Percentiles rank a stretch among this genome's conserved stretches.
These are phyloP conservation scores for Porogramme epimiltina DNA, from an alignment of 1,284 basidiomycete species.

Conservation along the genomic window DNA sequence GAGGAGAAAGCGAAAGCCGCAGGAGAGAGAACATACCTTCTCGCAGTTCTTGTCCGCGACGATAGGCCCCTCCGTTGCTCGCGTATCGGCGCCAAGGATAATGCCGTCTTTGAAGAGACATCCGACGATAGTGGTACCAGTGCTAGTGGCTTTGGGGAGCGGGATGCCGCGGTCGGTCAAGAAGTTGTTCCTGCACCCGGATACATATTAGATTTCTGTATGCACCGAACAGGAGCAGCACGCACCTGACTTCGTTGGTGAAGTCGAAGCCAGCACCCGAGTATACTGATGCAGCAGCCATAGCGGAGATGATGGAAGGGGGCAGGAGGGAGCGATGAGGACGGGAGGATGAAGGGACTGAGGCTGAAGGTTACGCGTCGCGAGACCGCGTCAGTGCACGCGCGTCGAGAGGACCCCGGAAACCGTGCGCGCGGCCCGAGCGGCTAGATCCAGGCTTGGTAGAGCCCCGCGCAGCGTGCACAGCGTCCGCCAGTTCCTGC, in stretches of 20 bases:
- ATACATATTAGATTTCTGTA: neutral
- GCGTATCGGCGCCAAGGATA: constrained; percentile 94
- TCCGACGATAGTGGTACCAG: constrained; percentile 98
- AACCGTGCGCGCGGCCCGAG: constrained; percentile 7
- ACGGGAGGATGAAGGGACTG: constrained; percentile 4
- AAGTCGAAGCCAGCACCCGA: constrained; percentile 38
- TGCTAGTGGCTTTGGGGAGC: constrained; percentile 85
- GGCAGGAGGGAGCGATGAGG: neutral
- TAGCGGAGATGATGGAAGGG: constrained; percentile 11
- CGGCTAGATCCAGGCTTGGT: neutral
- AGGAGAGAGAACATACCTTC: constrained; percentile 65
- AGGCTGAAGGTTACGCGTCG: constrained; percentile 27
- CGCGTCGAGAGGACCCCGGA: constrained; percentile 18
- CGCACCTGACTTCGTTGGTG: constrained; percentile 36
- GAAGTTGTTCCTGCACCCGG: constrained; percentile 75
- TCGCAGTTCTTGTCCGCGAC: constrained; percentile 99
- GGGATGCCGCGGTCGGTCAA: constrained; percentile 70
- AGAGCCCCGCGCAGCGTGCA: constrained; percentile 15
- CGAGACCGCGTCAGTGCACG: constrained; percentile 20
- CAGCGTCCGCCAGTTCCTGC: constrained; percentile 8
- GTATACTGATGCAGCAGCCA: constrained; percentile 34
- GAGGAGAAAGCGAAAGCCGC: neutral
- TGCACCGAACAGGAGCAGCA: too few species aligned
- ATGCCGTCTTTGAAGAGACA: constrained; percentile 94
- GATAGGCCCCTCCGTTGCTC: constrained; percentile 93